Percentiles rank a stretch among this genome's conserved stretches.
These are phyloP conservation scores for Penicillium malachiteum DNA, from an alignment of 495 filamentous ascomycete species.

Conservation along the genomic window DNA sequence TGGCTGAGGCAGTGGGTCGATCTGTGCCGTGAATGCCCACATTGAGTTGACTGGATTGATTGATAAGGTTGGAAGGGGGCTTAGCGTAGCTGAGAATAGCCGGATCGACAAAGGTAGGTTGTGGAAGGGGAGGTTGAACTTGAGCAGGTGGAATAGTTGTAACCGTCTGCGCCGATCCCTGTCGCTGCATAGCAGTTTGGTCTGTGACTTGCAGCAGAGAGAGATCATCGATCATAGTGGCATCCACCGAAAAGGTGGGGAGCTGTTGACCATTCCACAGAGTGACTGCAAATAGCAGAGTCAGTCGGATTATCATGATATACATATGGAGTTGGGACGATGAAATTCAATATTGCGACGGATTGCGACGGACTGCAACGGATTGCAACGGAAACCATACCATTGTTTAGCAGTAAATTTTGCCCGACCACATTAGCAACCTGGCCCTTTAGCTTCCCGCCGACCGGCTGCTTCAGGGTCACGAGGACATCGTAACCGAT, in stretches of 20 bases:
- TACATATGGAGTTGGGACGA: neutral
- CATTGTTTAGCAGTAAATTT: constrained; percentile 73
- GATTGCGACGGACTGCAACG: too few species aligned
- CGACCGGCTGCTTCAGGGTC: constrained; percentile 65
- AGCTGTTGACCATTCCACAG: constrained; percentile 49
- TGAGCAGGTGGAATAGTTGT: neutral
- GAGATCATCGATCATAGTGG: constrained; percentile 55
- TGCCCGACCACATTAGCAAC: constrained; percentile 72
- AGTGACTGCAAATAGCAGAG: constrained; percentile 34
- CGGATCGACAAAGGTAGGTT: constrained; percentile 52
- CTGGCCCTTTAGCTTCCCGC: constrained; percentile 66
- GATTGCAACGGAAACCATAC: constrained; percentile 45
- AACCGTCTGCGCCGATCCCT: neutral
- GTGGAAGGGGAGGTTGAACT: constrained; percentile 21
- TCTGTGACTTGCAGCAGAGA: constrained; percentile 43
- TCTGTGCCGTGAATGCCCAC: neutral
- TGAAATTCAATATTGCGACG: neutral
- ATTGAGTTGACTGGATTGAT: constrained; percentile 8
- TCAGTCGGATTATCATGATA: neutral
- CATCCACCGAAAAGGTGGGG: constrained; percentile 52
- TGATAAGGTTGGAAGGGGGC: constrained; percentile 18
- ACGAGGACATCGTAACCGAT: constrained; percentile 78
- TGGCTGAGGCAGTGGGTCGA: constrained; percentile 20
- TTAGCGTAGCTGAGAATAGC: constrained; percentile 53
- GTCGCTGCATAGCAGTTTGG: neutral